Conservation (phyloP, 1,284 basidiomycete species). For the Tylopilus sp. region DNA sequence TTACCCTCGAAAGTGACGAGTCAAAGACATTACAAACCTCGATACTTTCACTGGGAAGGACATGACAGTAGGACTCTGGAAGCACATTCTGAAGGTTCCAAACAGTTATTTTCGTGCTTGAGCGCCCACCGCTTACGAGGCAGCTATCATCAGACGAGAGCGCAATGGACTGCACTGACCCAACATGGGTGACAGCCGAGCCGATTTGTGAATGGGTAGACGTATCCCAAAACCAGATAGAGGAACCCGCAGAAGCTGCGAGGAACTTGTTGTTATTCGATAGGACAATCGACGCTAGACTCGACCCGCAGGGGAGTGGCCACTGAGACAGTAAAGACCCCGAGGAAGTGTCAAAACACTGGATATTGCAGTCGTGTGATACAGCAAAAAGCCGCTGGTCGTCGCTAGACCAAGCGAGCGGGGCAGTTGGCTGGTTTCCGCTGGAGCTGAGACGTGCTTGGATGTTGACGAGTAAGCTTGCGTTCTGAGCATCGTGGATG, state of each 20-base stretch:
- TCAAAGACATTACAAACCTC: neutral
- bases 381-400: constrained; percentile 9
- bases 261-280: constrained; percentile 13
- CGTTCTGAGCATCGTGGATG: neutral
- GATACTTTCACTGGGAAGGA: neutral
- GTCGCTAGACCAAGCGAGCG: constrained; percentile 13
- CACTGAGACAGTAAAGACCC: neutral
- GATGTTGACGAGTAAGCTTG: neutral
- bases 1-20: neutral
- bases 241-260: neutral
- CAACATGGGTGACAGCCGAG: constrained; percentile 6
- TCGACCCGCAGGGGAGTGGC: neutral
- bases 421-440: constrained; percentile 8
- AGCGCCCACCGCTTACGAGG: constrained; percentile 5
- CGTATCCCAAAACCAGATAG: constrained; percentile 14
- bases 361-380: constrained; percentile 8
- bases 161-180: constrained; percentile 10
- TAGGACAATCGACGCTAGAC: constrained; percentile 3
- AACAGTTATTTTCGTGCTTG: constrained; percentile 3
- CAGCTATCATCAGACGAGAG: constrained; percentile 6
- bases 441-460: neutral
- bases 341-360: constrained; percentile 2
- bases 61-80: neutral
- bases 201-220: constrained; percentile 7
- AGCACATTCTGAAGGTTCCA: constrained; percentile 6